Evolutionary conservation across 2,329 filamentous ascomycete genomes (phyloP), one percentile per base, ranked within the genome.

Genomic region (Trichophyton equinum): DNA sequence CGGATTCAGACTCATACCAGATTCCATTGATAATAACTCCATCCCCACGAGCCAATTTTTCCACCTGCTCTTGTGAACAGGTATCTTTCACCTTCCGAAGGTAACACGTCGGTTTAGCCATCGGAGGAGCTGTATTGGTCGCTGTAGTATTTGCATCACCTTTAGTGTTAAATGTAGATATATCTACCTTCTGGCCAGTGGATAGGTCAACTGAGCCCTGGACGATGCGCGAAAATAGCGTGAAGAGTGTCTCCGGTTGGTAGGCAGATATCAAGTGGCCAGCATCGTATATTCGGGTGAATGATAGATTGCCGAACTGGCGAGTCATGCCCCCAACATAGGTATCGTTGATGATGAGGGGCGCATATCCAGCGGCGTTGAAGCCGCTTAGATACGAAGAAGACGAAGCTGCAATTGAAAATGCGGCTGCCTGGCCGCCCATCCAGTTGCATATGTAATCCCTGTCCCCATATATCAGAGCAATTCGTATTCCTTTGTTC

Each of bases 1-100:
- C 71, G 11, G 67, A 67, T 18, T 68, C 67, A 18, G 74, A 68
- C 59, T 73, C 71, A 64, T 79, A 79, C 67, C 83, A 76, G 20
- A 86, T 76, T 6, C 83, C 85, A 64, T 85, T 83, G 65, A 84
- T 78, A 49, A 86, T 77, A 1, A 79, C 75, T 0, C 84, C 86
- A 36, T 80, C 67, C 2, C 78, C 77, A 1, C 72, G 71, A 6
- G 74, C 67, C 55, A 84, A 77, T 62, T 75, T 78, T 27, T 76
- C 68, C 5, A 33, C 22, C 27, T 61, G 60, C 9, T 58, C 51
- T 15, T 9, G 40, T 25, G 60, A 40, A 18, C 60, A 61, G 6
- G 60, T 61, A 30, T 36, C 51, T 18, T 15, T 20, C 22, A 61
- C 40, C 13, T 33, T 49, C 13, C 33, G 33, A 25, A 88, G 67